A percentile compares a stretch with the other conserved stretches of the same genome.
These are phyloP conservation scores for Grosmannia clavigera DNA, from an alignment of 2,329 filamentous ascomycete species.

Conservation along the genomic window DNA sequence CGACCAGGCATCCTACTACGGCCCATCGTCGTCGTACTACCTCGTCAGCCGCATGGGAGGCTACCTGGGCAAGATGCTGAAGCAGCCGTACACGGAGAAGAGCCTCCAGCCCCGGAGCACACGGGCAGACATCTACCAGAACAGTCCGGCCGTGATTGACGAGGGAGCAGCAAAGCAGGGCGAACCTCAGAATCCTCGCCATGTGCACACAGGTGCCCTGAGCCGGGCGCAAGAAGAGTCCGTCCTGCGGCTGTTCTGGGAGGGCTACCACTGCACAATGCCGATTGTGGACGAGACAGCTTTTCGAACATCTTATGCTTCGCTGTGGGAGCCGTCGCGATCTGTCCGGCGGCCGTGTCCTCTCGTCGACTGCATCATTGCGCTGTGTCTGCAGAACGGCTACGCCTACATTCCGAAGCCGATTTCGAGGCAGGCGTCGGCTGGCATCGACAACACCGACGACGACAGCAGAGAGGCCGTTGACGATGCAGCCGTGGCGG, in stretches of 20 bases:
- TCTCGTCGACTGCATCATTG: conserved; percentile 38
- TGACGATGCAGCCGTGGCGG: conserved; percentile 27
- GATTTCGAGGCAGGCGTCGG: neutral
- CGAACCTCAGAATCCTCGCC: neutral
- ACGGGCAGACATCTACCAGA: neutral
- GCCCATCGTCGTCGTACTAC: conserved; percentile 30
- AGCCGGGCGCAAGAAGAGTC: conserved; percentile 25
- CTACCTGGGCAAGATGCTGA: conserved; percentile 21
- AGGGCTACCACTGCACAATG: conserved; percentile 23
- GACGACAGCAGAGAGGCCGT: neutral
- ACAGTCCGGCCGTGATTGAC: neutral
- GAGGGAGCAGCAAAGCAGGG: neutral
- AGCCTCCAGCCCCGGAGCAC: conserved; percentile 8
- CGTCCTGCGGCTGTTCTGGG: conserved; percentile 28
- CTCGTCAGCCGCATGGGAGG: conserved; percentile 28
- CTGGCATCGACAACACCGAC: neutral
- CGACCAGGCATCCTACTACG: conserved; percentile 27
- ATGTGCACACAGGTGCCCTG: neutral
- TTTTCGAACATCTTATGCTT: conserved; percentile 26
- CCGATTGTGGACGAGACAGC: conserved; percentile 26
- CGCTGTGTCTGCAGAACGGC: conserved; percentile 37
- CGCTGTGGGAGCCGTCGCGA: conserved; percentile 22
- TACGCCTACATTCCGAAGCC: conserved; percentile 16
- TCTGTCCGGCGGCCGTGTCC: conserved; percentile 26
- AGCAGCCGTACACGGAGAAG: conserved; percentile 15